These are phyloP conservation scores for Tylopilus balloui DNA, from an alignment of 768 basidiomycete genomes.

Conservation along the genomic window DNA sequence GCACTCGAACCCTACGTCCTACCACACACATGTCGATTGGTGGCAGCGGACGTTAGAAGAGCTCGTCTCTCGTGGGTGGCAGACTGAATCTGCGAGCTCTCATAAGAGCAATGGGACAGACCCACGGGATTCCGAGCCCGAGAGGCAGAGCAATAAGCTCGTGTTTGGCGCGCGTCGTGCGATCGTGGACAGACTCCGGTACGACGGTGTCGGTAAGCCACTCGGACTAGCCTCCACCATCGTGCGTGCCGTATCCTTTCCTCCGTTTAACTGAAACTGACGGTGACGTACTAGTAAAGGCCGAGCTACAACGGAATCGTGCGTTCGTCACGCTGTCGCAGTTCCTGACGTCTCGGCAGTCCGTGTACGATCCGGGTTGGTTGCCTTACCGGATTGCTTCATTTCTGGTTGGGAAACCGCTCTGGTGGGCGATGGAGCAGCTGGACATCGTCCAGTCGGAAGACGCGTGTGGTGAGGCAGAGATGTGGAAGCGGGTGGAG, in stretches of 20 bases:
- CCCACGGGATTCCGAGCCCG: constrained; percentile 1
- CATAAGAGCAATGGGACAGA: constrained; percentile 11
- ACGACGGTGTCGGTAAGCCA: constrained; percentile 72
- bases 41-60: constrained; percentile 70
- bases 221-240: constrained; percentile 66
- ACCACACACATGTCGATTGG: constrained; percentile 79
- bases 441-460: constrained; percentile 64
- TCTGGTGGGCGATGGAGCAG: constrained; percentile 86
- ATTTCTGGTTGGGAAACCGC: constrained; percentile 68
- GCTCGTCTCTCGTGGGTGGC: constrained; percentile 55
- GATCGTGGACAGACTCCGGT: constrained; percentile 56
- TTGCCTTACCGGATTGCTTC: constrained; percentile 65
- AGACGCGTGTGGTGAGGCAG: constrained; percentile 43
- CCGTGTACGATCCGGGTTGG: constrained; percentile 68
- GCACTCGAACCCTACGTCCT: constrained; percentile 78
- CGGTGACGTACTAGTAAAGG: constrained; percentile 52
- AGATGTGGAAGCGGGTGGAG: constrained; percentile 54
- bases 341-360: constrained; percentile 53
- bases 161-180: constrained; percentile 52
- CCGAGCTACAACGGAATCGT: constrained; percentile 52
- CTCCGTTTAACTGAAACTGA: constrained; percentile 17
- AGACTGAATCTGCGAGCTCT: constrained; percentile 27
- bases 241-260: constrained; percentile 46
- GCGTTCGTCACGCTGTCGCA: constrained; percentile 45
- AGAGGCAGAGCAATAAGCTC: constrained; percentile 44